Conservation (phyloP, 2,329 filamentous ascomycete species). For the Volutella citrinella region DNA sequence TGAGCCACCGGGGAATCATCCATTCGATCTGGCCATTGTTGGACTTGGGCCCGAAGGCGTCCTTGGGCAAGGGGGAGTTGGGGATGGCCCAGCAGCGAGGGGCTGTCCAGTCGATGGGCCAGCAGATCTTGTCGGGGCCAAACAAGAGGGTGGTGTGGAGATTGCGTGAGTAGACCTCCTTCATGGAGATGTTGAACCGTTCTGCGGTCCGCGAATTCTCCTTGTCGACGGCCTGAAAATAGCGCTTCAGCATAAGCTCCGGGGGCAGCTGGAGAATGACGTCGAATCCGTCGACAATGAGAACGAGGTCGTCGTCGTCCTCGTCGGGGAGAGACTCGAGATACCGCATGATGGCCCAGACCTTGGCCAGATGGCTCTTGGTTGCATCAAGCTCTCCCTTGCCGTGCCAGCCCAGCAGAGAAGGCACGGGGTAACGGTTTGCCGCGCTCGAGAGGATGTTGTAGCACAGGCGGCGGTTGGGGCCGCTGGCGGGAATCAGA, state of each 20-base stretch:
- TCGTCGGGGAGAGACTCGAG: constrained; percentile 24
- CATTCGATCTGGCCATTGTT: constrained; percentile 29
- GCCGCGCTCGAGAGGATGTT: constrained; percentile 35
- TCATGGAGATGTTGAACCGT: constrained; percentile 42
- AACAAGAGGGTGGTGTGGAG: constrained; percentile 40
- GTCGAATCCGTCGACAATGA: constrained; percentile 63
- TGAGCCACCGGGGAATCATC: constrained; percentile 39
- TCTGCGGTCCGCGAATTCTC: constrained; percentile 50
- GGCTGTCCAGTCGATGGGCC: constrained; percentile 32
- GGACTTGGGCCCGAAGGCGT: constrained; percentile 37
- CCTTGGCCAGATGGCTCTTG: constrained; percentile 37
- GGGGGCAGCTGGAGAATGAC: constrained; percentile 64
- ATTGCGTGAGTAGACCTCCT: constrained; percentile 27
- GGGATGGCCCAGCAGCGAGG: constrained; percentile 41
- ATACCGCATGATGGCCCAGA: constrained; percentile 35
- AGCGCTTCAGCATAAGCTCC: constrained; percentile 60
- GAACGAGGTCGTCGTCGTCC: constrained; percentile 55
- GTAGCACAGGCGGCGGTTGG: constrained; percentile 37
- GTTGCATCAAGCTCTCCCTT: constrained; percentile 32
- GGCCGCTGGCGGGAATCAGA: constrained; percentile 34
- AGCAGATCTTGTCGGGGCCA: constrained; percentile 43
- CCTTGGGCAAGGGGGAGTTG: constrained; percentile 26
- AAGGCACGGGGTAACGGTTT: constrained; percentile 36
- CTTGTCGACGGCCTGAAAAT: constrained; percentile 51
- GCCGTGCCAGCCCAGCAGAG: constrained; percentile 37